Evolutionary conservation across 2,329 filamentous ascomycete species (phyloP), one percentile per base, ranked within the genome.

Genomic region (Mycosphaerella sp.): DNA sequence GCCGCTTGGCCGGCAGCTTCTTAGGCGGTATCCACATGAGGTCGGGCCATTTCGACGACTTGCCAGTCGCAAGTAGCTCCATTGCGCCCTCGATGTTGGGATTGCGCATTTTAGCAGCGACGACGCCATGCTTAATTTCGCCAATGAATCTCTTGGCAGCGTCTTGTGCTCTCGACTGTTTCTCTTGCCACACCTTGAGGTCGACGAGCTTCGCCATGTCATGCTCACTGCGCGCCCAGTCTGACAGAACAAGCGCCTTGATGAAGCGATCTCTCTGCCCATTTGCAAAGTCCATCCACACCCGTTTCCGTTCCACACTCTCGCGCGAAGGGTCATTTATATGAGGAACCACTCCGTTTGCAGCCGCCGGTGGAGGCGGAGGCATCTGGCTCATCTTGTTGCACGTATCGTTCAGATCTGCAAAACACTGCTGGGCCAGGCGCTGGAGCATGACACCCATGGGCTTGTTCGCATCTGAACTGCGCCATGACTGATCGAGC

Each of bases 61-160:
- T 84, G 41, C 89, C 89, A 7, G 83, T 89, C 5, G 88, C 85
- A 51, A 98, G 74, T 26, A 95, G 80, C 64, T 96, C 85, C 43
- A 96, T 75, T 6, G 93, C 92, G 17, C 90, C 96, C 69, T 86
- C 87, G 48, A 98, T 77, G 72, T 98, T 95, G 1, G 93, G 93
- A 66, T 90, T 92, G 3, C 88, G 89, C 66, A 95, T 78, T 64
- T 90, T 86, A 42, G 87, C 87, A 63, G 77, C 78, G 8, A 80
- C 79, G 59, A 95, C 78, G 63, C 85, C 82, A 59, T 83, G 76
- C 72, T 92, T 95, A 66, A 92, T 78, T 43, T 86, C 57, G 17
- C 69, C 66, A 31, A 71, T 64, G 49, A 58, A 60, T 21, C 59
- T 45, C 11, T 61, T 62, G 2, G 66, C 66, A 7, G 52, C 39